Evolutionary conservation across 1,139 yeast genomes (phyloP).

Genomic region (Scheffersomyces lignicola): DNA sequence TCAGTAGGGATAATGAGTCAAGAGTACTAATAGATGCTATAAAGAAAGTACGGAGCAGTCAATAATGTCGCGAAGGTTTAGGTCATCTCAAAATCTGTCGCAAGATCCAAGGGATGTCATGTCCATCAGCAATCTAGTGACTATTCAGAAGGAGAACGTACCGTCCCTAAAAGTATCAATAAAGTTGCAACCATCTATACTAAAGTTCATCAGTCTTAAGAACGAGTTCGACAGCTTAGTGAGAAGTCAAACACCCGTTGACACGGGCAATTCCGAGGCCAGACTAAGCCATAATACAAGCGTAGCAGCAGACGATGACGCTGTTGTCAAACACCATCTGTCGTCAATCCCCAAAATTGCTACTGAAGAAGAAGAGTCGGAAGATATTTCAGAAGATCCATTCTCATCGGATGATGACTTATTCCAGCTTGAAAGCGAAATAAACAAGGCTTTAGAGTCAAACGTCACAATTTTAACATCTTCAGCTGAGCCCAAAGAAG

Average conservation of each 20-base stretch:
- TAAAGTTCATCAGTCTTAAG: not conserved
- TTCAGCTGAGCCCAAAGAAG: not conserved
- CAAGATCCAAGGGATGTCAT: not conserved
- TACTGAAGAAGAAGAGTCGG: not conserved
- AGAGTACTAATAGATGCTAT: too few relatives aligned
- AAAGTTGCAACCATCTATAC: not conserved
- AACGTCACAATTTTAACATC: not conserved
- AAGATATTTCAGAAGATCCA: conserved; percentile 3
- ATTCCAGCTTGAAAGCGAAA: not conserved
- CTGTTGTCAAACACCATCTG: not conserved
- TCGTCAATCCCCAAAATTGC: not conserved
- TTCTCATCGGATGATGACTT: conserved; percentile 4
- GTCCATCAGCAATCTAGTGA: not conserved
- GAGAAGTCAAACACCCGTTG: not conserved
- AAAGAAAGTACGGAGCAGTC: too few relatives aligned
- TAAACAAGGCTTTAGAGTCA: conserved; percentile 1
- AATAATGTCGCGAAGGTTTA: conserved; percentile 3
- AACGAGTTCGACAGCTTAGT: not conserved
- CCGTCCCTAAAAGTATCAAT: conserved; percentile 3
- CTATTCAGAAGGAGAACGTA: not conserved
- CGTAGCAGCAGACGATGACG: not conserved
- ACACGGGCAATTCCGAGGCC: too few relatives aligned
- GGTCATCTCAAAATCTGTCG: not conserved
- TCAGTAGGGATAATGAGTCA: too few relatives aligned
- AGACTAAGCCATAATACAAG: too few relatives aligned